These are phyloP conservation scores for Boletus smithii DNA, from an alignment of 1,284 basidiomycete genomes.

Conservation along the genomic window DNA sequence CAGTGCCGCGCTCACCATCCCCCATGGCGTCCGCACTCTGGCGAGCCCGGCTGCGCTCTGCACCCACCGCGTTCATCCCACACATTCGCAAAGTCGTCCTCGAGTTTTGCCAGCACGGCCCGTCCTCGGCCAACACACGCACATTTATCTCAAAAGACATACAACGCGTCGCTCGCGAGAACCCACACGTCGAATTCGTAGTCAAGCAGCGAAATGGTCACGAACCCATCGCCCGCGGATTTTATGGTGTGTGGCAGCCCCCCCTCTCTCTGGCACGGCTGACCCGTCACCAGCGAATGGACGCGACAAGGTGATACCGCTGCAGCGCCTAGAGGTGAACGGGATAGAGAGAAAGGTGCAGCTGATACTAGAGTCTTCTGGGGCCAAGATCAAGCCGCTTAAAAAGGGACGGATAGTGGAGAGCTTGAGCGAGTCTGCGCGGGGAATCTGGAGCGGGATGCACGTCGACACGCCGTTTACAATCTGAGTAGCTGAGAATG, in stretches of 20 bases:
- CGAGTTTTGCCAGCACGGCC: constrained; percentile 80
- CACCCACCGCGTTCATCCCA: constrained; percentile 63
- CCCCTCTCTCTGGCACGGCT: constrained; percentile 9
- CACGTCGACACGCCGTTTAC: constrained; percentile 58
- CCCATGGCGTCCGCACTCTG: constrained; percentile 44
- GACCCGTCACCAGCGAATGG: constrained; percentile 55
- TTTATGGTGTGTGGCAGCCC: constrained; percentile 54
- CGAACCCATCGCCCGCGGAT: constrained; percentile 73
- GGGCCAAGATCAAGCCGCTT: constrained; percentile 75
- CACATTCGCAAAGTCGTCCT: constrained; percentile 79
- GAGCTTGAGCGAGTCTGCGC: constrained; percentile 72
- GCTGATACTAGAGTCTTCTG: constrained; percentile 81
- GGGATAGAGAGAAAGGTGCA: constrained; percentile 72
- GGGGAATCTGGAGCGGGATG: constrained; percentile 84
- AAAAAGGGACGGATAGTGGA: constrained; percentile 68
- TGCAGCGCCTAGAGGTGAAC: constrained; percentile 68
- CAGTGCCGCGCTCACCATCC: constrained; percentile 3
- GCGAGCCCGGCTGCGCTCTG: constrained; percentile 58
- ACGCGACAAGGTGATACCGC: constrained; percentile 75
- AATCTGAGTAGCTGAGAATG: constrained; percentile 22
- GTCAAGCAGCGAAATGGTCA: constrained; percentile 69
- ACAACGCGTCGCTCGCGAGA: constrained; percentile 57
- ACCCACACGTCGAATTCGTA: constrained; percentile 80
- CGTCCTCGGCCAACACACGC: constrained; percentile 68
- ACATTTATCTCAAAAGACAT: constrained; percentile 63